Evolutionary conservation across 306 rosid species (phyloP).

Genomic region (Macrotyloma uniflorum): DNA sequence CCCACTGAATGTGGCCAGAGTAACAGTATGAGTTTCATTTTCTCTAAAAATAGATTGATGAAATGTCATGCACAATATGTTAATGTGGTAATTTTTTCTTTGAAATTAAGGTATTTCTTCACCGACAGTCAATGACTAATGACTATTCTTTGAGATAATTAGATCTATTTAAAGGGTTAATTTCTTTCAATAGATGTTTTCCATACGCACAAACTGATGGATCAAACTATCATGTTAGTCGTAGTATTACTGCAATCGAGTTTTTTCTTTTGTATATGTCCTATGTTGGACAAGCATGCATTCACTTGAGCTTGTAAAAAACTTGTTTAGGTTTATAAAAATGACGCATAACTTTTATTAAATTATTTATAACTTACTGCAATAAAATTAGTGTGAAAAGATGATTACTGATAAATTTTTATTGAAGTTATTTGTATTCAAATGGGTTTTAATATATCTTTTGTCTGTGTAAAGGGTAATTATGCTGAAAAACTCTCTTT

Average conservation of each 20-base stretch:
- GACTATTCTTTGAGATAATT: too few relatives aligned
- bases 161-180: neutral
- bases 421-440: neutral
- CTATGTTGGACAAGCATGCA: neutral
- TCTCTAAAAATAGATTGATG: conserved; percentile 21
- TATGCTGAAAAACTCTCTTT: neutral
- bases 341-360: neutral
- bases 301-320: neutral
- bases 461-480: neutral
- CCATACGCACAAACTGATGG: neutral
- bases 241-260: neutral
- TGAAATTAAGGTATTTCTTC: neutral
- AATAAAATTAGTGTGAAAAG: neutral
- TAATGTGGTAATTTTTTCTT: neutral
- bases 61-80: conserved; percentile 44
- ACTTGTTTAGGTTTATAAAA: neutral
- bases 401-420: neutral
- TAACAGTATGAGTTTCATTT: conserved; percentile 11
- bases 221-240: neutral
- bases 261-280: neutral
- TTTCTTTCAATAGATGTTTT: neutral
- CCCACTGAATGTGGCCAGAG: conserved; percentile 37
- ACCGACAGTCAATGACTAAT: too few relatives aligned
- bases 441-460: neutral
- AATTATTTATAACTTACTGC: neutral